These are phyloP conservation scores for Aspergillus aculeatinus DNA, from an alignment of 2,329 filamentous ascomycete species.

Conservation along the genomic window DNA sequence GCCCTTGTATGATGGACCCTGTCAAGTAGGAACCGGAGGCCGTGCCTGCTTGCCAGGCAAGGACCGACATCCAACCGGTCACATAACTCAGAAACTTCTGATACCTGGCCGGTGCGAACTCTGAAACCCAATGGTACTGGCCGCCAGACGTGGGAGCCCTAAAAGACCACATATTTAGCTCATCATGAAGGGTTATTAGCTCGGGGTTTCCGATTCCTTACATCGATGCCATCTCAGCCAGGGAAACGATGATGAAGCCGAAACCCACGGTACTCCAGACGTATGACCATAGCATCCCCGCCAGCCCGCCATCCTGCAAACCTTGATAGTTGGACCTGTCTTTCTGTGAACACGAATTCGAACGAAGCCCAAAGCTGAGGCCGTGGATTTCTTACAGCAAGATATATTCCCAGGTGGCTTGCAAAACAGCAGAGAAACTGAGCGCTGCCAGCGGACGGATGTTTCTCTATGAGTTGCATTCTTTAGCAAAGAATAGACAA, in stretches of 20 bases:
- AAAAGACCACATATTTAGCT: not conserved
- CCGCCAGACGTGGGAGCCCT: conserved; percentile 58
- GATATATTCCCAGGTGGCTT: conserved; percentile 39
- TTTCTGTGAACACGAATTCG: not conserved
- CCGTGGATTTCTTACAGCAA: conserved; percentile 26
- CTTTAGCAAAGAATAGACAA: not conserved
- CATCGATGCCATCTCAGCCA: conserved; percentile 64
- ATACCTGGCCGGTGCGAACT: conserved; percentile 50
- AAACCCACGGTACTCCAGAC: conserved; percentile 61
- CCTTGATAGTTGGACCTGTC: conserved; percentile 27
- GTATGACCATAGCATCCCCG: conserved; percentile 32
- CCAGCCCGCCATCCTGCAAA: conserved; percentile 25
- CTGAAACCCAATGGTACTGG: conserved; percentile 60
- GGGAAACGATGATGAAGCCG: conserved; percentile 57
- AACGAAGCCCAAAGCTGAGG: not conserved
- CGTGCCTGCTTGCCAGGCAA: conserved; percentile 52
- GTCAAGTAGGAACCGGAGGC: conserved; percentile 50
- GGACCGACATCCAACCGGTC: conserved; percentile 52
- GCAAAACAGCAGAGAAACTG: conserved; percentile 36
- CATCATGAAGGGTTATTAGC: not conserved
- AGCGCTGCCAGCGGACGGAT: conserved; percentile 34
- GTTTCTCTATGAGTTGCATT: conserved; percentile 25
- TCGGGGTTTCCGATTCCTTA: conserved; percentile 5
- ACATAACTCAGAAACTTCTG: conserved; percentile 58
- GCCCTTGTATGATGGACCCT: conserved; percentile 49